Evolutionary conservation across 2,329 filamentous ascomycete species (phyloP), one percentile per base, ranked within the genome.

Genomic region (Pleomassaria siparia): DNA sequence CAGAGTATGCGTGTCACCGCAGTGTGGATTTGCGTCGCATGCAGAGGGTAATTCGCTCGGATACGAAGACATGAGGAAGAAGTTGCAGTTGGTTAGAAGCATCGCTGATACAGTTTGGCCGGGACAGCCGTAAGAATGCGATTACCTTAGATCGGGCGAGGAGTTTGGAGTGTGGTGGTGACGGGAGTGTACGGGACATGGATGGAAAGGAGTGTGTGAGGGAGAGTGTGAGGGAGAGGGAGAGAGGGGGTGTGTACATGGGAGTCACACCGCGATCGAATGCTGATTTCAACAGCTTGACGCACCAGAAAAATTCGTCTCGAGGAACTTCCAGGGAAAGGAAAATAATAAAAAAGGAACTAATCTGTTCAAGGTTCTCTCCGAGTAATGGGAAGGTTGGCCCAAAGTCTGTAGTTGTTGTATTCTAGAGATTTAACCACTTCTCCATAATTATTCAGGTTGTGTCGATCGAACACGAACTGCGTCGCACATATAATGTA

Each of bases 101-200:
- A 83, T 91, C 60, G 87, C 88, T 2, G 81, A 90, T 63, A 82
- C 86, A 60, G 80, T 91, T 48, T 91, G 87, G 88, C 77, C 78
- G 3, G 75, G 76, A 16, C 71, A 82, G 71, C 64, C 73, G 54
- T 81, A 58, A 28, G n/a, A 20, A 12, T 9, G 10, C 22, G 25
- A n/a, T 30, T 32, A n/a, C 15, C n/a, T 16, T 16, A 16, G 22
- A 7, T 30, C 20, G 22, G 13, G 13, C 13, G 4, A 12, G 28
- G 12, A 4, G 7, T 30, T 30, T n/a, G 28, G 9, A 21, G 36
- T 36, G 40, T 33, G 37, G 26, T 3, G 21, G 16, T 29, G 18
- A 36, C 18, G 9, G 22, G 13, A 5, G 15, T 11, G 11, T 16
- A 15, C 22, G 29, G 9, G 29, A n/a, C n/a, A n/a, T n/a, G n/a